These are phyloP conservation scores for Saccharomycopsis sp. DNA, from an alignment of 805 yeast species.

Conservation along the genomic window DNA sequence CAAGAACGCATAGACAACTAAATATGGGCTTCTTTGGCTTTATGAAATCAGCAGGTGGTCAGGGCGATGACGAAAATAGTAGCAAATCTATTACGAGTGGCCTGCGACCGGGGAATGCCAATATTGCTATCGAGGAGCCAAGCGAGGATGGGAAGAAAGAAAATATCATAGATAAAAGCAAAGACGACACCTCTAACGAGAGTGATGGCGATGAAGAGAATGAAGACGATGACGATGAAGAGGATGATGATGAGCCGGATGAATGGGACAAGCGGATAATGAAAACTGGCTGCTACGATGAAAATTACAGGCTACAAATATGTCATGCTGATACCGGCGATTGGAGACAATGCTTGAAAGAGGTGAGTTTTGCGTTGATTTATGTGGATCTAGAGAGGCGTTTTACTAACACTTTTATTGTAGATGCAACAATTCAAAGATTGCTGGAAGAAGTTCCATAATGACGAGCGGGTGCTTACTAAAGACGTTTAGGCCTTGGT, in stretches of 20 bases:
- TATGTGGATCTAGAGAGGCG: too few species aligned
- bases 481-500: background rate
- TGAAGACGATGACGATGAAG: constrained; percentile 6
- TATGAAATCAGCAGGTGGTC: too few species aligned
- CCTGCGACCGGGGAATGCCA: background rate
- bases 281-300: constrained; percentile 71
- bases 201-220: background rate
- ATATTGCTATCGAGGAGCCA: too few species aligned
- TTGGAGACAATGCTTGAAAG: constrained; percentile 68
- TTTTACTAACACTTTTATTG: constrained; percentile 4
- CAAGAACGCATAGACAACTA: background rate
- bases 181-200: too few species aligned
- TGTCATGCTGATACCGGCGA: constrained; percentile 80
- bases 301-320: constrained; percentile 60
- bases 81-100: too few species aligned
- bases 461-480: constrained; percentile 15
- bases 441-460: constrained; percentile 18
- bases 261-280: constrained; percentile 72
- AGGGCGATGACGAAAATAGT: background rate
- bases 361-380: constrained; percentile 47
- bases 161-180: too few species aligned
- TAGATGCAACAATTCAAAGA: constrained; percentile 20
- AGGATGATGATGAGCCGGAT: constrained; percentile 58
- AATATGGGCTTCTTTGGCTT: background rate
- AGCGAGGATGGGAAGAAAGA: too few species aligned